Percentiles rank a stretch among this genome's conserved stretches.
phyloP scores from a whole-genome alignment of 2,329 filamentous ascomycete genomes.

The Aspergillus tanneri region DNA sequence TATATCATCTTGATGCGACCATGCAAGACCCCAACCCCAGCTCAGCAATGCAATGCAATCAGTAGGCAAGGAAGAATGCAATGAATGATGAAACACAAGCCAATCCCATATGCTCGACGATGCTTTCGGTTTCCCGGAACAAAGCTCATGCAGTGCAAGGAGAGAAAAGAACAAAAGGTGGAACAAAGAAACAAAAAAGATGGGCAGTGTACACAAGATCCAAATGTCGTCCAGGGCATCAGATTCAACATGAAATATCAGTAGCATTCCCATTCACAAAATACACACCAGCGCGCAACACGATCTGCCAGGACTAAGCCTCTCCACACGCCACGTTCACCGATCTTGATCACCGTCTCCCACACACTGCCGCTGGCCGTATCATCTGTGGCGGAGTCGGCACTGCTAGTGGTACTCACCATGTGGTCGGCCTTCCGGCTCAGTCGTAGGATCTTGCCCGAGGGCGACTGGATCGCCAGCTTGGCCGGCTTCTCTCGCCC shows the following conservation, averaged over 20 bases:
- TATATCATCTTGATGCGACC: slow-evolving; percentile 10
- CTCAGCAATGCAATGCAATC: slow-evolving; percentile 17
- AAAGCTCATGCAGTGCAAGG: neutral
- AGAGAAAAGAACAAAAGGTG: neutral
- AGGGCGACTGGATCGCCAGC: slow-evolving; percentile 88
- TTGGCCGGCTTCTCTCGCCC: slow-evolving; percentile 78
- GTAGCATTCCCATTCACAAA: slow-evolving; percentile 64
- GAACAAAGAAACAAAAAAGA: slow-evolving; percentile 4
- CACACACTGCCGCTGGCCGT: slow-evolving; percentile 56
- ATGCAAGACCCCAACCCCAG: slow-evolving; percentile 11
- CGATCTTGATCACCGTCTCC: slow-evolving; percentile 68
- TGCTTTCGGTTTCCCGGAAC: slow-evolving; percentile 1
- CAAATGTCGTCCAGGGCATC: too few species aligned
- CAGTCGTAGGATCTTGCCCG: slow-evolving; percentile 83
- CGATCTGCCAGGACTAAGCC: slow-evolving; percentile 64
- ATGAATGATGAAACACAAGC: slow-evolving; percentile 6
- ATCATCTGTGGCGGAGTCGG: slow-evolving; percentile 39
- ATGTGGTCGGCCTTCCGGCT: slow-evolving; percentile 50
- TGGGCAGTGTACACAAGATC: slow-evolving; percentile 1
- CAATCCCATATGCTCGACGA: slow-evolving; percentile 1
- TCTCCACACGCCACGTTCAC: slow-evolving; percentile 62
- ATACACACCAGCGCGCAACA: slow-evolving; percentile 67
- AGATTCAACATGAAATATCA: slow-evolving; percentile 34
- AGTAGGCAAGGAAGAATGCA: slow-evolving; percentile 11
- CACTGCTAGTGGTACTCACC: slow-evolving; percentile 32